Evolutionary conservation across 2,329 filamentous ascomycete species (phyloP), one percentile per base, ranked within the genome.

Genomic region (Botrytis aclada): DNA sequence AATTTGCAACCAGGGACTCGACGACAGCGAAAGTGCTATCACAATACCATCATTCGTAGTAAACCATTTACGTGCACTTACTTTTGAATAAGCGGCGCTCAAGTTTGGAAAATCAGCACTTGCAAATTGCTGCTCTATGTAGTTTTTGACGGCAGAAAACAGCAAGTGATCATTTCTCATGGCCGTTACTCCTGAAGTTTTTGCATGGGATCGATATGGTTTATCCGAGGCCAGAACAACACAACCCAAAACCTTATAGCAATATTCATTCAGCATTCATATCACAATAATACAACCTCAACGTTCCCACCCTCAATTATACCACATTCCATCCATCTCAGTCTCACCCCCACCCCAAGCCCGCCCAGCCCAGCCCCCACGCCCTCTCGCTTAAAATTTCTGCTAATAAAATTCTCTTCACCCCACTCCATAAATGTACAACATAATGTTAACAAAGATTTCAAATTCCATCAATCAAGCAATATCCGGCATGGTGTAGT

Each of bases 391-490:
- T 39, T 61, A 61, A 61, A 61, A n/a, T 51, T 12, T 61, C 58
- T 61, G 10, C 29, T 25, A n/a, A 14, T 20, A 61, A 61, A 61
- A 61, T 37, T 61, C 47, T 51, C 5, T 51, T n/a, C 12, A n/a
- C 20, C 22, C 32, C 58, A 32, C 58, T 14, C 3, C 4, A 1
- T 0, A 14, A 6, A n/a, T 6, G 2, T 22, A 37, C 5, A 39
- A 25, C 0, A 61, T 61, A 61, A 8, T 16, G 2, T 16, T 14
- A 61, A 16, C 3, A 14, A 37, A 16, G 2, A 1, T 2, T 0
- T 0, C 3, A 0, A 2, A 16, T 0, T 37, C 2, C 34, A n/a
- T 61, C 9, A 22, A 37, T 16, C 22, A 25, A 4, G 0, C 10
- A 61, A 25, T 4, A 61, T 61, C 58, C 58, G 58, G 58, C 58